Evolutionary conservation across 306 rosid genomes (phyloP), one percentile per base, ranked within the genome.

Genomic region (Lathyrus sativus): DNA sequence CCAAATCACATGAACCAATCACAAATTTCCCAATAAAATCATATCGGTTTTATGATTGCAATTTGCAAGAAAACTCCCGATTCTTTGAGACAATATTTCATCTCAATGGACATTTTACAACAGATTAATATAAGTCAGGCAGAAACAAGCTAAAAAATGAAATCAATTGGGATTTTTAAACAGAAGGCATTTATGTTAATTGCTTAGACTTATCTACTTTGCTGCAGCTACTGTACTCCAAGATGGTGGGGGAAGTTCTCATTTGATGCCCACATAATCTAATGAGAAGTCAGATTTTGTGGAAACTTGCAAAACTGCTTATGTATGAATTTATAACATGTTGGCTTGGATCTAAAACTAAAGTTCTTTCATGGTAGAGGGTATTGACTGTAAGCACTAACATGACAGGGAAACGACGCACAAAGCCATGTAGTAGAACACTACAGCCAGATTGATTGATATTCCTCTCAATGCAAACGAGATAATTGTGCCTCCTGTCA

Each of bases 381-480:
- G 85, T 83, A 90, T 79, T 78, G 89, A 84, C 31, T 35, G 39
- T 7, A 35, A 35, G 2, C 39, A 35, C 39, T 6, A 35, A 35
- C 39, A 35, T 7, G 39, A 35, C 39, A 35, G 81, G 77, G 87
- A 85, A 73, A 86, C 85, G 37, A 78, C 80, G 59, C 90, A 84
- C 78, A 87, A 88, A 85, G 89, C 92, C 71, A 71, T 79, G 85
- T 85, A 85, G 74, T 87, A 91, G 22, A 14, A 46, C 22, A 46
- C 22, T 14, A 46, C 22, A 46, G 76, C n/a, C 31, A 3, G 57
- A 18, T 50, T 18, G 29, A 50, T 18, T 9, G 57, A 18, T 29
- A 50, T 33, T 33, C 38, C 38, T 33, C 38, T 33, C 38, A 6
- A 48, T 48, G 24, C 22, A 15, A 48, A 19, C 2, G 3, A 50